Percentiles rank a stretch among this genome's conserved stretches.
Conservation (phyloP, 139 green algal species). For the Nannochloris sp. region DNA sequence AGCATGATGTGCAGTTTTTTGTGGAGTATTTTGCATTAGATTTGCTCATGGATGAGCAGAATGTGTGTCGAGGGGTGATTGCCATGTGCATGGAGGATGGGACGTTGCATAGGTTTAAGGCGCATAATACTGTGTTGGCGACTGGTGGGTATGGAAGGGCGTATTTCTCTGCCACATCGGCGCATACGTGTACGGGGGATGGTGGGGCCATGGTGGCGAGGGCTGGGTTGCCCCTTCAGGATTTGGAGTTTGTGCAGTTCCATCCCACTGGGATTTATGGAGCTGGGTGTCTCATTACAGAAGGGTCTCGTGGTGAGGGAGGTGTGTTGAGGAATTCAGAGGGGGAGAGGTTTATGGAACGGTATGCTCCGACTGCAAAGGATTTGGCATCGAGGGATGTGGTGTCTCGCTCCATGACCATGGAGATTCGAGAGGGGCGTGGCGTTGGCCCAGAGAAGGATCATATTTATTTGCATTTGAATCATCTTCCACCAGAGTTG, state of each 20-base stretch:
- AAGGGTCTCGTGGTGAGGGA: conserved; percentile 90
- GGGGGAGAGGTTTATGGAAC: conserved; percentile 98
- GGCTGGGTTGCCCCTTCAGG: conserved; percentile 88
- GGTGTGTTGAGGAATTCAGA: conserved; percentile 95
- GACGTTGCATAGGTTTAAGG: conserved; percentile 89
- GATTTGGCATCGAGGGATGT: conserved; percentile 97
- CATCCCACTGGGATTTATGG: conserved; percentile 98
- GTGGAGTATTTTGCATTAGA: conserved; percentile 99
- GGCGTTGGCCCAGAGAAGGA: conserved; percentile 68
- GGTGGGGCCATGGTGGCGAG: conserved; percentile 89
- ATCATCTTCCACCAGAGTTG: conserved; percentile 94
- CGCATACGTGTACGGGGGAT: conserved; percentile 98
- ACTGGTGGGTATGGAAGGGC: conserved; percentile 95
- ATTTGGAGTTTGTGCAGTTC: conserved; percentile 95
- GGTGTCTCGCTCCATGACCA: conserved; percentile 87
- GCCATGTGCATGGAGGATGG: conserved; percentile 98
- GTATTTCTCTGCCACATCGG: conserved; percentile 93
- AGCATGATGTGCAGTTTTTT: conserved; percentile 95
- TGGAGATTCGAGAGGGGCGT: conserved; percentile 86
- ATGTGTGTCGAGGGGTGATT: conserved; percentile 68
- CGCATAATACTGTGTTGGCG: conserved; percentile 88
- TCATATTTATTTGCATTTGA: conserved; percentile 98
- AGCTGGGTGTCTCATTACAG: conserved; percentile 97
- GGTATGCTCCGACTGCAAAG: conserved; percentile 95
- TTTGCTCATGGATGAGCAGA: conserved; percentile 92